phyloP scores from a whole-genome alignment of 345 rosid species.

The Acer negundo region DNA sequence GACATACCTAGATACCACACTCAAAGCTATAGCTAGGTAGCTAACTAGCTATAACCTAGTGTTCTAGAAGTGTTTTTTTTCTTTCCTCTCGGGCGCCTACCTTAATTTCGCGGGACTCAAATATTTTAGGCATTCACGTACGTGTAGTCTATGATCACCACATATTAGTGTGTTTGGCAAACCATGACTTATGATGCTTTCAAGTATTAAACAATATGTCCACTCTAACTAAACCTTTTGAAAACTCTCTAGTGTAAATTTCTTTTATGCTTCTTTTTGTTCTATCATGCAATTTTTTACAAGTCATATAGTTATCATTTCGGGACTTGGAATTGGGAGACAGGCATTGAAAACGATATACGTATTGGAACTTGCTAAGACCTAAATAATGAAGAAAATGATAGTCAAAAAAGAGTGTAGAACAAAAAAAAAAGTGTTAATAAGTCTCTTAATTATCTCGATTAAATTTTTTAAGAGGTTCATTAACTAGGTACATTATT shows the following conservation, averaged over 20 bases:
- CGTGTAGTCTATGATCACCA: background rate
- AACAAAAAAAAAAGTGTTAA: no score
- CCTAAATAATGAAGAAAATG: conserved; percentile 1
- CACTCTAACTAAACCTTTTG: background rate
- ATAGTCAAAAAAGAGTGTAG: background rate
- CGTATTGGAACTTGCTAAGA: background rate
- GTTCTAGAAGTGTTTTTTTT: conserved; percentile 1
- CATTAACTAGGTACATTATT: no score
- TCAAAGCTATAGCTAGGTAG: no score
- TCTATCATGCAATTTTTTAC: background rate
- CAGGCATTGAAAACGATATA: background rate
- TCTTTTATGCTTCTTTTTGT: background rate
- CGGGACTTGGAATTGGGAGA: no score
- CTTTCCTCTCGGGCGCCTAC: conserved; percentile 5
- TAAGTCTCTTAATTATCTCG: background rate
- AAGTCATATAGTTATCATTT: no score
- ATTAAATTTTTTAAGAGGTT: no score
- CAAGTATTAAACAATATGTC: conserved; percentile 3
- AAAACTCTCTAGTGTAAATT: background rate
- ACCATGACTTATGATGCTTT: conserved; percentile 6
- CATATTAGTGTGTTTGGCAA: conserved; percentile 12
- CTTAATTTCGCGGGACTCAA: conserved; percentile 14
- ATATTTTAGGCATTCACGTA: background rate
- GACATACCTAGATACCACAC: no score
- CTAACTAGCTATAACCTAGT: background rate